Conservation (phyloP, 805 yeast species). For the Myxozyma sirexii region DNA sequence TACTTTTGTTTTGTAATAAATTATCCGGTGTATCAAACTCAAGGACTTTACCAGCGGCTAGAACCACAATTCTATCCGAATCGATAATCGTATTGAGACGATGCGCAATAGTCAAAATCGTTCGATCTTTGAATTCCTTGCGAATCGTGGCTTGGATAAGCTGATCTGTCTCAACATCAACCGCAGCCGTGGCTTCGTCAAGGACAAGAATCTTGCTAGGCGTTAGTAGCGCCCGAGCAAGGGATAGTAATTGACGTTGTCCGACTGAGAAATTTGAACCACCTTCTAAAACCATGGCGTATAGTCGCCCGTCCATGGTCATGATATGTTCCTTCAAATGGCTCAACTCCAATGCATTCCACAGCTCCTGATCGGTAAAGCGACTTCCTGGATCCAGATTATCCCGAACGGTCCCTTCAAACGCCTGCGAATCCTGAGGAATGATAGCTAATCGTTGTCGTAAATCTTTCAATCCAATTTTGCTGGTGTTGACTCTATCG, state of each 20-base stretch:
- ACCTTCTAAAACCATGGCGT: constrained; percentile 65
- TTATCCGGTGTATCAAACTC: constrained; percentile 77
- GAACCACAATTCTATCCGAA: constrained; percentile 73
- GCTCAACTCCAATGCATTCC: constrained; percentile 76
- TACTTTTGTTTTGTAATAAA: constrained; percentile 62
- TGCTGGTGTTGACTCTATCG: constrained; percentile 66
- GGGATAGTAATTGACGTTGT: constrained; percentile 79
- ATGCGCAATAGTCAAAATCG: constrained; percentile 88
- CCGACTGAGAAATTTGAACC: constrained; percentile 86
- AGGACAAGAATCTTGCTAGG: constrained; percentile 72
- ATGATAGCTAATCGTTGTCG: constrained; percentile 78
- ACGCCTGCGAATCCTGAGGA: constrained; percentile 92
- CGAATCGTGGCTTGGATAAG: constrained; percentile 80
- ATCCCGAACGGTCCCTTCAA: constrained; percentile 81
- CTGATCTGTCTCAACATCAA: constrained; percentile 81
- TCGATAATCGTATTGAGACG: constrained; percentile 85
- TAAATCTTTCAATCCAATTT: constrained; percentile 74
- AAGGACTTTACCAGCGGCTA: constrained; percentile 71
- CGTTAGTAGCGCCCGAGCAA: constrained; percentile 80
- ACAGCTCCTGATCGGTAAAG: constrained; percentile 71
- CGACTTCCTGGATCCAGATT: constrained; percentile 79
- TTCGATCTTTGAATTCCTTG: constrained; percentile 66
- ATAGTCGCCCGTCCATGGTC: constrained; percentile 57
- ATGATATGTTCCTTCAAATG: constrained; percentile 71
- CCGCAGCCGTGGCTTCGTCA: constrained; percentile 90